These are phyloP conservation scores for Mycena leptocephala DNA, from an alignment of 768 basidiomycete species.

Conservation along the genomic window DNA sequence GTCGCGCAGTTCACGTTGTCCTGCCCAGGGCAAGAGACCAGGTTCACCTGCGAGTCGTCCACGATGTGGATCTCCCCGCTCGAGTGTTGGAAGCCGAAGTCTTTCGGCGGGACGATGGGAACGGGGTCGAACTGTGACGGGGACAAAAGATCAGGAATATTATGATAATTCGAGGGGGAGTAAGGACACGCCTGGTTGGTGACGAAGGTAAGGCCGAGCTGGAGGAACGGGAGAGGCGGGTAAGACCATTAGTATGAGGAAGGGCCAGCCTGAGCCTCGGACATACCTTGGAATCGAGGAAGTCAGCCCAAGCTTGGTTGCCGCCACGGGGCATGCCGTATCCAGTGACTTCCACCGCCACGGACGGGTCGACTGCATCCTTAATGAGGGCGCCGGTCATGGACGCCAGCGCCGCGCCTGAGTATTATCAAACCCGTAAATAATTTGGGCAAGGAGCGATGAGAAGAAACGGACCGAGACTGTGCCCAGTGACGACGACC, in stretches of 20 bases:
- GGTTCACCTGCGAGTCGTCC: no score
- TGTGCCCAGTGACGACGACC: slow-evolving; percentile 59
- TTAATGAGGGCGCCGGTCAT: slow-evolving; percentile 62
- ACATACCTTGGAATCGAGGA: slow-evolving; percentile 53
- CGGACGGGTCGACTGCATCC: slow-evolving; percentile 52
- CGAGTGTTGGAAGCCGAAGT: slow-evolving; percentile 55
- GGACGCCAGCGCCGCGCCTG: slow-evolving; percentile 61
- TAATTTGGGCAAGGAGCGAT: not conserved
- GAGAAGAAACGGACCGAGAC: slow-evolving; percentile 48
- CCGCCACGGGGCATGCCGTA: slow-evolving; percentile 64
- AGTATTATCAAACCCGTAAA: not conserved
- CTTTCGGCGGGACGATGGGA: slow-evolving; percentile 55
- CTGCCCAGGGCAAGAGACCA: no score
- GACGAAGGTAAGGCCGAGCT: slow-evolving; percentile 49
- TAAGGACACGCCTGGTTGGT: slow-evolving; percentile 42
- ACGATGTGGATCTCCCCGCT: slow-evolving; percentile 59
- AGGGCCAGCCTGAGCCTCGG: not conserved
- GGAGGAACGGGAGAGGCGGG: no score
- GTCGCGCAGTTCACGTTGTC: no score
- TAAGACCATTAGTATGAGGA: not conserved
- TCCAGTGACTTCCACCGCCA: slow-evolving; percentile 51
- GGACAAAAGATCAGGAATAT: no score
- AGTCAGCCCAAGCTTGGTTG: slow-evolving; percentile 61
- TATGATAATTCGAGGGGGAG: no score
- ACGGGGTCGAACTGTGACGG: slow-evolving; percentile 56